These are phyloP conservation scores for Claviceps pusilla DNA, from an alignment of 2,329 filamentous ascomycete genomes.

Conservation along the genomic window DNA sequence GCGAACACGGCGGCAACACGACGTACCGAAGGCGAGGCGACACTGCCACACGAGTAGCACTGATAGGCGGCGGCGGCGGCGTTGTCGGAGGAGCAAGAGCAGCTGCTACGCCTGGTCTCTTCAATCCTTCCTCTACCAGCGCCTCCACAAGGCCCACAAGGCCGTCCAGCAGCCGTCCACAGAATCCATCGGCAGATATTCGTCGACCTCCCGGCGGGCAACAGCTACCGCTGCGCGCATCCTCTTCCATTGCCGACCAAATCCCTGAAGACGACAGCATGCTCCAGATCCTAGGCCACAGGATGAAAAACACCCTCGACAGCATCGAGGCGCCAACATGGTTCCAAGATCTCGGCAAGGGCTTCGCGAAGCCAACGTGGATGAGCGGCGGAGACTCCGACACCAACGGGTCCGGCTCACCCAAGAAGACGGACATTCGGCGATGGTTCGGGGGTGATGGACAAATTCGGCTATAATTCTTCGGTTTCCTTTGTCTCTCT, in stretches of 20 bases:
- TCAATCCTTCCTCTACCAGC: constrained; percentile 26
- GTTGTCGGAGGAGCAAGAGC: constrained; percentile 11
- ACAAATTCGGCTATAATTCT: constrained; percentile 9
- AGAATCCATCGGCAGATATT: constrained; percentile 18
- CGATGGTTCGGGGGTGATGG: constrained; percentile 41
- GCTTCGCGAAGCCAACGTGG: constrained; percentile 67
- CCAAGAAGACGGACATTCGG: constrained; percentile 29
- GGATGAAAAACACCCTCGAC: constrained; percentile 86
- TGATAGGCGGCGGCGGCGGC: constrained; percentile 8
- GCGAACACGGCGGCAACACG: constrained; percentile 57
- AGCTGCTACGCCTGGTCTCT: constrained; percentile 29
- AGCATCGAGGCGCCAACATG: constrained; percentile 68
- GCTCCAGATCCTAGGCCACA: constrained; percentile 67
- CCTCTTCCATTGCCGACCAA: constrained; percentile 20
- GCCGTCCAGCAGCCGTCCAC: constrained; percentile 25
- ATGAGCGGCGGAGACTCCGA: constrained; percentile 54
- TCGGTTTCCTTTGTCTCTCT: too few relatives aligned
- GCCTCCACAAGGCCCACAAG: constrained; percentile 13
- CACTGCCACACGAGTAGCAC: constrained; percentile 20
- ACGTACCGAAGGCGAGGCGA: constrained; percentile 34
- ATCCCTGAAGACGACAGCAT: constrained; percentile 63
- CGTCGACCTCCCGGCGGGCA: constrained; percentile 13
- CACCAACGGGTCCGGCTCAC: constrained; percentile 15
- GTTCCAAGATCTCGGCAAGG: constrained; percentile 55
- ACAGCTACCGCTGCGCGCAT: neutral